Percentiles rank a stretch among this genome's conserved stretches.
phyloP scores from a whole-genome alignment of 768 basidiomycete genomes.

The Clitopilus passeckerianus region DNA sequence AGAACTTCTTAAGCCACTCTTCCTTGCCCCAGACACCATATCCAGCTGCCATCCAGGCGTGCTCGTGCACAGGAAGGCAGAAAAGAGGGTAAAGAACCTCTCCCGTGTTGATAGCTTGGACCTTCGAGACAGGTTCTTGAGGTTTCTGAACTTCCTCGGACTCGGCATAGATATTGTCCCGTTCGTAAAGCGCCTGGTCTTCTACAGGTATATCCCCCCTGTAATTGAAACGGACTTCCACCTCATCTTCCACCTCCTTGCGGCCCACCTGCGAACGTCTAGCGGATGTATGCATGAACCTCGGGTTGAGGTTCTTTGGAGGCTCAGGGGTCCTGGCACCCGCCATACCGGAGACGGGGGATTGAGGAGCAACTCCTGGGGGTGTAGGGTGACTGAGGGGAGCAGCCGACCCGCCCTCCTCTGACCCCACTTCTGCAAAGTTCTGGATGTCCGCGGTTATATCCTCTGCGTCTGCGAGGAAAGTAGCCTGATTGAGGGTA shows the following conservation, averaged over 20 bases:
- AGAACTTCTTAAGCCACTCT: conserved; percentile 78
- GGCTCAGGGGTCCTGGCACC: conserved; percentile 20
- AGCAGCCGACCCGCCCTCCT: conserved; percentile 7
- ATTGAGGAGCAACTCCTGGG: conserved; percentile 27
- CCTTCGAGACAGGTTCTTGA: conserved; percentile 11
- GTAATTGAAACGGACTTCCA: conserved; percentile 6
- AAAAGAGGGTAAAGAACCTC: conserved; percentile 67
- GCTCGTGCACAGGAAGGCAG: conserved; percentile 77
- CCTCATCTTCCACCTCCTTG: not conserved
- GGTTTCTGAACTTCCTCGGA: not conserved
- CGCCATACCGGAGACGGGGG: conserved; percentile 39
- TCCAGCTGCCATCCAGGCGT: conserved; percentile 80
- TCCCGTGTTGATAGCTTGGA: conserved; percentile 33
- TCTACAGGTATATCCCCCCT: not conserved
- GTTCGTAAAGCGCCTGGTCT: not conserved
- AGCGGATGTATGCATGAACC: conserved; percentile 16
- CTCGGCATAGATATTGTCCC: not conserved
- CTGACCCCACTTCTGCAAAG: too few species aligned
- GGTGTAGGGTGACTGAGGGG: conserved; percentile 17
- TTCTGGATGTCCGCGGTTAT: not conserved
- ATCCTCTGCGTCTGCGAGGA: conserved; percentile 3
- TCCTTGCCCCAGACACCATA: conserved; percentile 93
- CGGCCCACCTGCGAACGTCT: not conserved
- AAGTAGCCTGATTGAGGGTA: conserved; percentile 8
- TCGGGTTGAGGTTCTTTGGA: conserved; percentile 22